Conservation (phyloP, 148 eudicot genomes). For the Vaccinium myrtillus region DNA sequence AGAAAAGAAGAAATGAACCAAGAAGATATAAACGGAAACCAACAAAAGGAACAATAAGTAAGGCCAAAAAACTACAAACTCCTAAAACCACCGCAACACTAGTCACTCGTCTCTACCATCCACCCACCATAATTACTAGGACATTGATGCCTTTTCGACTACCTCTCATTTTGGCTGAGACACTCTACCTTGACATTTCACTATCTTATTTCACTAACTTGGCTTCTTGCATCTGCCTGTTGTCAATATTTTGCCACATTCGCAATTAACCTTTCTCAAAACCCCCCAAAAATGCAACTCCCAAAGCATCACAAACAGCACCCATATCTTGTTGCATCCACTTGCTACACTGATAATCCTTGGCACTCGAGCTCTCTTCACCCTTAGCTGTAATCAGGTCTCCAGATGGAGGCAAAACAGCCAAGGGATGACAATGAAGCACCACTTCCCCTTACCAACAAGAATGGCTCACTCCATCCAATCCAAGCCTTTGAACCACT, state of each 20-base stretch:
- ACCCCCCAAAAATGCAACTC: not conserved
- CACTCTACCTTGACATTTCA: not conserved
- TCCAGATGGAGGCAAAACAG: not conserved
- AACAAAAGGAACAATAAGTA: not conserved
- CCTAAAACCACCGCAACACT: not conserved
- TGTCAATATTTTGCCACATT: not conserved
- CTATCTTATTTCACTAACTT: not conserved
- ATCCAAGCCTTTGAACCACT: not conserved
- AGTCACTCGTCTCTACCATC: not conserved
- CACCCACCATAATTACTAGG: not conserved
- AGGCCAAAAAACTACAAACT: not conserved
- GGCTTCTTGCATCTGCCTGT: not conserved
- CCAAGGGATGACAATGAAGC: not conserved
- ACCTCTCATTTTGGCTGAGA: not conserved
- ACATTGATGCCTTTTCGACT: not conserved
- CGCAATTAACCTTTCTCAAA: not conserved
- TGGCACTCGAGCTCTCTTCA: not conserved
- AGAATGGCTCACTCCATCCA: not conserved
- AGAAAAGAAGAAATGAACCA: not conserved
- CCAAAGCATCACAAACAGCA: not conserved
- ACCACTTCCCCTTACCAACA: not conserved
- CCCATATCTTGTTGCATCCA: not conserved
- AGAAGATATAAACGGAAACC: not conserved
- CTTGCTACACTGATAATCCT: not conserved
- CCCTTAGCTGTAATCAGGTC: not conserved